These are phyloP conservation scores for Pisolithus microcarpus DNA, from an alignment of 768 basidiomycete species.

Conservation along the genomic window DNA sequence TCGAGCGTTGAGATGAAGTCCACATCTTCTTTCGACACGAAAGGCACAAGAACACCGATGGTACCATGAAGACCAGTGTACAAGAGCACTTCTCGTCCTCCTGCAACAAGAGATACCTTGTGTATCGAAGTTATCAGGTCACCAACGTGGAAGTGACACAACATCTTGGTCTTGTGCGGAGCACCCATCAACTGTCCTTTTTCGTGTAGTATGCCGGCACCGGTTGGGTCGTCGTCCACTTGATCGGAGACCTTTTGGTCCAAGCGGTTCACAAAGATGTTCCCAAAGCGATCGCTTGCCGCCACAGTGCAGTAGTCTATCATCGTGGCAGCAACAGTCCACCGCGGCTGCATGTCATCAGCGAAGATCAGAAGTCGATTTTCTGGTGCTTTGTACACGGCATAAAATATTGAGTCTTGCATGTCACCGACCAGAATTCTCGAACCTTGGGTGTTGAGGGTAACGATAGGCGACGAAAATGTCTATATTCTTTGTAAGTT, in stretches of 20 bases:
- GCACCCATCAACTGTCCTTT: conserved; percentile 92
- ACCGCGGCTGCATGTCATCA: conserved; percentile 87
- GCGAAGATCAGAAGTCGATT: conserved; percentile 92
- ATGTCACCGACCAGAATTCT: conserved; percentile 94
- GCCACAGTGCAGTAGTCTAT: conserved; percentile 96
- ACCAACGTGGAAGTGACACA: conserved; percentile 87
- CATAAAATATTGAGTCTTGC: conserved; percentile 91
- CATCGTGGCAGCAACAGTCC: conserved; percentile 86
- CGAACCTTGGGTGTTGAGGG: conserved; percentile 88
- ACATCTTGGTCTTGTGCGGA: conserved; percentile 87
- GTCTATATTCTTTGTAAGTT: conserved; percentile 36
- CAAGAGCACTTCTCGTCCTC: conserved; percentile 90
- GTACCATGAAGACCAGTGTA: conserved; percentile 95
- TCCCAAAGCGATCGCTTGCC: conserved; percentile 92
- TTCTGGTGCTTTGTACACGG: conserved; percentile 90
- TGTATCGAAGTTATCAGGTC: conserved; percentile 88
- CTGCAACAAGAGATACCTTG: conserved; percentile 87
- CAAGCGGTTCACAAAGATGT: conserved; percentile 89
- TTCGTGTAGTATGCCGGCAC: conserved; percentile 93
- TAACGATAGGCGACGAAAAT: conserved; percentile 83
- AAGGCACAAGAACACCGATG: conserved; percentile 89
- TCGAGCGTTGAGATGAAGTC: conserved; percentile 96
- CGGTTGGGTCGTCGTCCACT: conserved; percentile 97
- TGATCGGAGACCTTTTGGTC: conserved; percentile 79
- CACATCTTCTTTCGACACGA: conserved; percentile 95